These are phyloP conservation scores for Paraphoma sp. DNA, from an alignment of 2,329 filamentous ascomycete species.

Conservation along the genomic window DNA sequence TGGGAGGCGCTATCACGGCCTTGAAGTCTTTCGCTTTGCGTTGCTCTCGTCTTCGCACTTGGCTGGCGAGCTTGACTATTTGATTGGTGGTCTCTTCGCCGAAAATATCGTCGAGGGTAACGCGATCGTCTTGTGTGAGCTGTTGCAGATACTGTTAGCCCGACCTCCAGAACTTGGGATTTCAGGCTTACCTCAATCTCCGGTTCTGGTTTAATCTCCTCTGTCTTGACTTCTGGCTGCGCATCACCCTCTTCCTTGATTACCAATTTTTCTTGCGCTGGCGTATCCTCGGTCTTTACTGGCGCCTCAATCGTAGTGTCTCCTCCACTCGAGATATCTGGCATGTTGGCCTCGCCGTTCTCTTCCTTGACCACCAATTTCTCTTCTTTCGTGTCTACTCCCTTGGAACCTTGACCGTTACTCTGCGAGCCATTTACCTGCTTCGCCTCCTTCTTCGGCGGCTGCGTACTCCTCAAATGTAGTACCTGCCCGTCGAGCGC, in stretches of 20 bases:
- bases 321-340: conserved; percentile 13
- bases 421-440: conserved; percentile 15
- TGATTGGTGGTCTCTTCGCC: conserved; percentile 57
- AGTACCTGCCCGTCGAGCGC: conserved; percentile 75
- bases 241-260: conserved; percentile 22
- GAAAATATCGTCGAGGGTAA: conserved; percentile 55
- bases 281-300: conserved; percentile 13
- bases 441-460: conserved; percentile 25
- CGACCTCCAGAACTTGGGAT: not conserved
- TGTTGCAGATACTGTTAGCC: conserved; percentile 19
- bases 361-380: conserved; percentile 28
- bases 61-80: conserved; percentile 63
- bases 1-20: conserved; percentile 59
- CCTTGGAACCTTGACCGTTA: conserved; percentile 14
- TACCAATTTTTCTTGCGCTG: conserved; percentile 29
- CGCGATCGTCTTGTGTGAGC: conserved; percentile 48
- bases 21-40: conserved; percentile 64
- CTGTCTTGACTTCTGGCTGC: conserved; percentile 13
- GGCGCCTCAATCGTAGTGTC: conserved; percentile 18
- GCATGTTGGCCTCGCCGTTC: conserved; percentile 25
- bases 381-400: conserved; percentile 26
- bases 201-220: conserved; percentile 16
- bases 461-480: conserved; percentile 65
- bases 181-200: conserved; percentile 15
- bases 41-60: conserved; percentile 60